These are phyloP conservation scores for Chytriomyces sp. DNA, from an alignment of 192 early-diverging fungal genomes.

Conservation along the genomic window DNA sequence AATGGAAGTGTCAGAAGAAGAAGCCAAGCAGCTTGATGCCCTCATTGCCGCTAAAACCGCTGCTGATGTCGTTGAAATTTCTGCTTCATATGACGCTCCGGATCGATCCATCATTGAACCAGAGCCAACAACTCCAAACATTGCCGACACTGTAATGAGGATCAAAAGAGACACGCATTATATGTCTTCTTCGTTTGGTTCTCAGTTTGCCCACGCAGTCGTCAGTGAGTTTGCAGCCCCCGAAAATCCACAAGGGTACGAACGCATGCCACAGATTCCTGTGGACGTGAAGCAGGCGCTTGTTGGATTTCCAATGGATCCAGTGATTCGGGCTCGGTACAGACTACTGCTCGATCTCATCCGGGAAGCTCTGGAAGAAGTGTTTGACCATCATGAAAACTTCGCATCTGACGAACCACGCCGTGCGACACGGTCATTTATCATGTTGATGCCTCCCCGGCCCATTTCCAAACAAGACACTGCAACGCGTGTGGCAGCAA, in stretches of 20 bases:
- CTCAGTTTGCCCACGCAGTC: too few species aligned
- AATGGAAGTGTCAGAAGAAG: too few species aligned
- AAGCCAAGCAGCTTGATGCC: not conserved
- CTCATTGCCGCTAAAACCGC: not conserved
- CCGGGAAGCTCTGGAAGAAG: not conserved
- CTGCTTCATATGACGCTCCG: not conserved
- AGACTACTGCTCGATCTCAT: not conserved
- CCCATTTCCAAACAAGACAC: slow-evolving; percentile 5
- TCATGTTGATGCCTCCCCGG: slow-evolving; percentile 7
- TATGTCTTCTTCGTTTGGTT: too few species aligned
- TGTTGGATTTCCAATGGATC: too few species aligned
- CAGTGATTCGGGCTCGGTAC: too few species aligned
- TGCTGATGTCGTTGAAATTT: not conserved
- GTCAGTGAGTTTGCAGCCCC: too few species aligned
- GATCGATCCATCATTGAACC: not conserved
- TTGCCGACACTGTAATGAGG: too few species aligned
- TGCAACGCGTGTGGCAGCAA: not conserved
- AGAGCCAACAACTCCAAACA: not conserved
- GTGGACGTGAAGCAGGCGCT: too few species aligned
- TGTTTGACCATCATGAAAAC: not conserved
- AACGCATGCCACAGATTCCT: too few species aligned
- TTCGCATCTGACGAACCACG: not conserved
- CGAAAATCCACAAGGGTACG: too few species aligned
- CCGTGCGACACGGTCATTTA: not conserved
- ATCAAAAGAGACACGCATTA: too few species aligned